Evolutionary conservation across 2,329 filamentous ascomycete species (phyloP).

Genomic region (Bipolaris cookei): DNA sequence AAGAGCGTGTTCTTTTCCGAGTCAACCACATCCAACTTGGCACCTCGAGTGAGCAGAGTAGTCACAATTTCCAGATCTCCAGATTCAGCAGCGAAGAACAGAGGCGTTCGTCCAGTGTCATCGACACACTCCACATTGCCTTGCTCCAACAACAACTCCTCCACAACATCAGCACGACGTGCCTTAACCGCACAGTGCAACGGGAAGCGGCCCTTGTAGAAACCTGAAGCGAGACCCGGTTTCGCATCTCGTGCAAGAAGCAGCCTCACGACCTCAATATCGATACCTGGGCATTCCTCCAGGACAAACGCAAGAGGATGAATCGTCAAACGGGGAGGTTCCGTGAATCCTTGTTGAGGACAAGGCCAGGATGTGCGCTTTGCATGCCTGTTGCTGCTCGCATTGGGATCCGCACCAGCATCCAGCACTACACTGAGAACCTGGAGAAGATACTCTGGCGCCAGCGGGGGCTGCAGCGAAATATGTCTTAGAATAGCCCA

Average conservation of each 20-base stretch:
- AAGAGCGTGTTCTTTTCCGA: constrained; percentile 29
- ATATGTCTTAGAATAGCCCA: constrained; percentile 34
- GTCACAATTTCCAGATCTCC: constrained; percentile 32
- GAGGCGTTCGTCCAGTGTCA: constrained; percentile 24
- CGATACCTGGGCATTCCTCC: constrained; percentile 29
- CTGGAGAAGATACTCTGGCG: constrained; percentile 27
- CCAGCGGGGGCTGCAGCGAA: constrained; percentile 17
- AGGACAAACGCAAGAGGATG: constrained; percentile 36
- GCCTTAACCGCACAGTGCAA: constrained; percentile 37
- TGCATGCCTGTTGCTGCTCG: constrained; percentile 17
- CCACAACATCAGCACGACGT: constrained; percentile 34
- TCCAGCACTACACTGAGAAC: constrained; percentile 26
- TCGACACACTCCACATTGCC: constrained; percentile 29
- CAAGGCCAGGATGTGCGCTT: constrained; percentile 18
- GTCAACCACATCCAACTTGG: constrained; percentile 25
- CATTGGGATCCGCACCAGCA: constrained; percentile 30
- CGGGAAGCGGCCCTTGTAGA: constrained; percentile 34
- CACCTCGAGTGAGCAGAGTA: constrained; percentile 25
- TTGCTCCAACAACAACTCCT: constrained; percentile 29
- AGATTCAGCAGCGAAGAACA: constrained; percentile 30
- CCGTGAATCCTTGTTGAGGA: constrained; percentile 12
- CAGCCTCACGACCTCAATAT: constrained; percentile 30
- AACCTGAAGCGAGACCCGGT: constrained; percentile 25
- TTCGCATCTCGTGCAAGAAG: constrained; percentile 32
- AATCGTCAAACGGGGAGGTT: constrained; percentile 12